Base-by-base conservation (phyloP, 352 stramenopile genomes). In the Pythium aphanidermatum region DNA sequence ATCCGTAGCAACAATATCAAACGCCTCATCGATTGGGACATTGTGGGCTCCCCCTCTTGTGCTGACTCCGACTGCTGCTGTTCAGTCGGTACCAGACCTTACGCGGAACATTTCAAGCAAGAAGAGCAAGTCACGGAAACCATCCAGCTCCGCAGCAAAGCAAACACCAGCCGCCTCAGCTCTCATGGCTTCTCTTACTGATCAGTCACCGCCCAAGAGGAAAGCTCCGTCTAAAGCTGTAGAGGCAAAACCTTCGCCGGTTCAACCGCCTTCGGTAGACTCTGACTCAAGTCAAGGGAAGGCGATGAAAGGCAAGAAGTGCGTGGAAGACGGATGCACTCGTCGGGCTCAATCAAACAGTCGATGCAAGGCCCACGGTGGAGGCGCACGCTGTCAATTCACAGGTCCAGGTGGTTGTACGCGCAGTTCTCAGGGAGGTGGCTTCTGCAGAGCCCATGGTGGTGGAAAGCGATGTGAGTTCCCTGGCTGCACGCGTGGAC, bases 391-490 rank as follows among this genome's bases (percentile, higher is more conserved):
- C 3, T 92, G 81, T 42, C 78, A 88, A 40, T 90, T 65, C 42
- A 43, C 56, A 9, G 74, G 73, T 11, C 56, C 69, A 14, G 71
- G 63, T n/a, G 77, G 77, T 12, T 92, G 81, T 50, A 65, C 60
- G 6, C 61, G 78, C 0, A 90, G 78, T 31, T 88, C 74, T 0
- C 81, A 92, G 55, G 81, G 81, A 17, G 77, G 81, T 0, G 81
- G 81, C 9, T 90, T 86, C 40, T 92, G 81, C 24, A 67, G 81
- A 14, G 74, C 77, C 0, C 80, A 92, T 24, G 80, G 80, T n/a
- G 80, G 80, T 8, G 80, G 80, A 35, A 90, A 91, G 46, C 78
- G 80, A 35, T 92, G 81, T 45, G 73, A 89, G 50, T 88, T 74
- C 42, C 60, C 73, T 1, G 78, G 71, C 16, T 93, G 81, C 20